Base-by-base conservation (phyloP, 441 rosid species). In the Jatropha podagrica region DNA sequence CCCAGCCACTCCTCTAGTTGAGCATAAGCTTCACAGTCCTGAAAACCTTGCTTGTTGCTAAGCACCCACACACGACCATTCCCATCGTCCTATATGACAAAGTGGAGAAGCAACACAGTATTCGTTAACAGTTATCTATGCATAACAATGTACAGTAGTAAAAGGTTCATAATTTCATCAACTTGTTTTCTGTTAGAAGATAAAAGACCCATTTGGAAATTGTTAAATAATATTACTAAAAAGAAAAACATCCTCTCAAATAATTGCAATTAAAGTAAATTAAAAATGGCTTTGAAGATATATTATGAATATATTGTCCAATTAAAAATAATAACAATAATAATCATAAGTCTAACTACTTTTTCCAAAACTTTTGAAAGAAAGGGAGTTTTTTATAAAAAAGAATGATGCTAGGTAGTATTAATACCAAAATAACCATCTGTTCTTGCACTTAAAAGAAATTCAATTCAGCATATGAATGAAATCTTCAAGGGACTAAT, bases 41-140 rank as follows among this genome's bases (percentile, higher is more conserved):
- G 82, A 74, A 83, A 83, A 40, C 81, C 82, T 73, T 83, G 86
- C 73, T 83, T 83, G 65, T 76, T 76, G 54, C 38, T 81, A 51
- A 64, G 83, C 74, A 83, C 83, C 78, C 78, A 73, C 14, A 80
- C 86, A 3, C 69, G 71, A n/a, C 80, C 79, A 58, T 68, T 80
- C 64, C 72, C 80, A 48, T 76, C 78, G 58, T 76, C 74, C 84
- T 83, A 77, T 42, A 23, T 17, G n/a, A 17, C 23, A 38, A 44
- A 27, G 58, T 69, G 7, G n/a, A 15, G 15, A 48, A 26, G 58
- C 10, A 49, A 27, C 46, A 8, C 65, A 3, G 18, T 61, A 61
- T 61, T 23, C 40, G 5, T 17, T 64, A 7, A 38, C 4, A 23
- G 4, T 32, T 32, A 32, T 32, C 32, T 1, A 32, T 27, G 17